Percentiles rank a stretch among this genome's conserved stretches.
Evolutionary conservation across 2,329 filamentous ascomycete species (phyloP).

Genomic region (Catunica adiposa): DNA sequence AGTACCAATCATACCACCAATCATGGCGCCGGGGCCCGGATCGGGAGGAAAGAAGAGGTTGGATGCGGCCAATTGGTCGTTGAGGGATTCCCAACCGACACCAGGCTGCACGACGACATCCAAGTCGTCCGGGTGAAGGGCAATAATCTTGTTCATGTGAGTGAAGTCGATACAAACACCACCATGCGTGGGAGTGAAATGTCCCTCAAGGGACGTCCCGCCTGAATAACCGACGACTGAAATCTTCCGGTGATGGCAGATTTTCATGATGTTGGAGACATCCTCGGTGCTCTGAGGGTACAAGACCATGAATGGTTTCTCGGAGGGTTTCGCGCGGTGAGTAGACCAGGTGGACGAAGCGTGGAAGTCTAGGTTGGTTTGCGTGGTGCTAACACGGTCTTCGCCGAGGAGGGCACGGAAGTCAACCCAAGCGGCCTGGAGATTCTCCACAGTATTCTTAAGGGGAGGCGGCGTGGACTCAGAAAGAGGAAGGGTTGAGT

Average conservation of each 20-base stretch:
- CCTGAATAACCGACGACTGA: constrained; percentile 79
- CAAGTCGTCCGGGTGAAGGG: constrained; percentile 59
- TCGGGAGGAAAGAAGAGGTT: constrained; percentile 86
- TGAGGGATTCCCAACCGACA: constrained; percentile 73
- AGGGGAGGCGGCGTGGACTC: constrained; percentile 35
- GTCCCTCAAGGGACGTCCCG: constrained; percentile 77
- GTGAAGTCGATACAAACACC: constrained; percentile 77
- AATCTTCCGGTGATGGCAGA: constrained; percentile 66
- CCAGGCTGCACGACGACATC: constrained; percentile 66
- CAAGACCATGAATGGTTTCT: constrained; percentile 52
- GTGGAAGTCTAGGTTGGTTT: constrained; percentile 39
- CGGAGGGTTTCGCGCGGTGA: constrained; percentile 31
- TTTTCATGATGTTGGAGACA: constrained; percentile 72
- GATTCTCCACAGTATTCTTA: constrained; percentile 43
- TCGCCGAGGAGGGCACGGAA: constrained; percentile 47
- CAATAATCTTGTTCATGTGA: constrained; percentile 67
- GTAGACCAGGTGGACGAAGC: constrained; percentile 47
- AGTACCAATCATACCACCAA: constrained; percentile 74
- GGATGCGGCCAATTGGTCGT: constrained; percentile 55
- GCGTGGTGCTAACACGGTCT: constrained; percentile 46
- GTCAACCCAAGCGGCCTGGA: constrained; percentile 55
- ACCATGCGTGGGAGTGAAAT: constrained; percentile 67
- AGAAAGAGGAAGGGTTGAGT: constrained; percentile 43
- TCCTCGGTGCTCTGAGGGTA: constrained; percentile 66
- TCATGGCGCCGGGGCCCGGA: constrained; percentile 80